Conservation (phyloP, 352 stramenopile genomes). For the Phytophthora hybrid region DNA sequence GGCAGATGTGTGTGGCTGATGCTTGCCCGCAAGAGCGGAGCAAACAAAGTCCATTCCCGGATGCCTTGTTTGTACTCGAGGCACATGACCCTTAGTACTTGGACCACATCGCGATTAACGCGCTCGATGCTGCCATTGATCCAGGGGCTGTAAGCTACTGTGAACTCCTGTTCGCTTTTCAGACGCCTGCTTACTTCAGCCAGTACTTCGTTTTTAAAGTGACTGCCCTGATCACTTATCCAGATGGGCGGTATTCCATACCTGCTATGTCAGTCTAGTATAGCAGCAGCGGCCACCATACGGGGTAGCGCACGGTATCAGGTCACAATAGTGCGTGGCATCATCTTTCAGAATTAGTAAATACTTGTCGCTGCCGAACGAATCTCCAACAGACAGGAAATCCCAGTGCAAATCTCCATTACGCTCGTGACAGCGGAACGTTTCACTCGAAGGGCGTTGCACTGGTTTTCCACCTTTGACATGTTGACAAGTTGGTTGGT, state of each 20-base stretch:
- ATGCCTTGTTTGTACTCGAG: not conserved
- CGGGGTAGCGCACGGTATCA: constrained; percentile 32
- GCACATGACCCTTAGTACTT: not conserved
- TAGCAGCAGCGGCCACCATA: constrained; percentile 18
- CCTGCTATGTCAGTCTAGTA: constrained; percentile 15
- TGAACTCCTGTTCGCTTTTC: not conserved
- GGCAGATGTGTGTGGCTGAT: constrained; percentile 40
- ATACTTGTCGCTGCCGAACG: not conserved
- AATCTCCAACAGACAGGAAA: not conserved
- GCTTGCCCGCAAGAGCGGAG: constrained; percentile 27
- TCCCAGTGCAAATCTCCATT: not conserved
- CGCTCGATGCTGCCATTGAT: not conserved
- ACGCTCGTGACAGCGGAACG: not conserved
- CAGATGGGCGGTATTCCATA: not conserved
- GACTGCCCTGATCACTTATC: not conserved
- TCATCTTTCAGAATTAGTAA: not conserved
- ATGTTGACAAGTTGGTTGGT: not conserved
- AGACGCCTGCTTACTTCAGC: not conserved
- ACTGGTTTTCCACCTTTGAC: not conserved
- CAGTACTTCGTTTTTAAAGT: not conserved
- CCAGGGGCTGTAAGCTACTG: not conserved
- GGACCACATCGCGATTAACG: not conserved
- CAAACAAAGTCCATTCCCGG: constrained; percentile 22
- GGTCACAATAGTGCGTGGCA: constrained; percentile 25
- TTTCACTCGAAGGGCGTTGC: not conserved